phyloP scores from a whole-genome alignment of 176 grass and related monocot genomes.

The Paspalum notatum region DNA sequence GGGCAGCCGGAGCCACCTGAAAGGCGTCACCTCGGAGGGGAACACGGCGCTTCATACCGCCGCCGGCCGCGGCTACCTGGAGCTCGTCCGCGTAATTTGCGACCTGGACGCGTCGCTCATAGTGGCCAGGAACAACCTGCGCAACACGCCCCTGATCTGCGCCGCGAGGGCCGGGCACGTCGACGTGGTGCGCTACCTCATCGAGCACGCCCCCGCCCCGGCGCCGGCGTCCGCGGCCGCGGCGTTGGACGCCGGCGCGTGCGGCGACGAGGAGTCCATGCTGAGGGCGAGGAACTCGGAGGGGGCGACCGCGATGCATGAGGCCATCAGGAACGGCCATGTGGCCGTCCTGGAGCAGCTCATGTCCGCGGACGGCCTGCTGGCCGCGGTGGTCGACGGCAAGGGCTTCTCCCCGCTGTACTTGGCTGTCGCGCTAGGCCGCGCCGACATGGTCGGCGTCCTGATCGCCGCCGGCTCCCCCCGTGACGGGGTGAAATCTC shows the following conservation, averaged over 20 bases:
- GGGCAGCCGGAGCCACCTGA: conserved; percentile 13
- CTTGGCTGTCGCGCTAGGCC: conserved; percentile 39
- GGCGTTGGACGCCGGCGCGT: not conserved
- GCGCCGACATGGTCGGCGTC: conserved; percentile 20
- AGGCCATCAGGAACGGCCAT: conserved; percentile 38
- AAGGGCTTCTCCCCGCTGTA: conserved; percentile 44
- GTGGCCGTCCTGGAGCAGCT: conserved; percentile 19
- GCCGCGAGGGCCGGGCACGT: conserved; percentile 37
- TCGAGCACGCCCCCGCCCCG: not conserved
- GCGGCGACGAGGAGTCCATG: not conserved
- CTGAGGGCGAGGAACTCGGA: conserved; percentile 27
- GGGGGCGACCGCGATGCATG: conserved; percentile 43
- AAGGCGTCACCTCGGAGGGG: conserved; percentile 42
- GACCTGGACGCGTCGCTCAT: conserved; percentile 15
- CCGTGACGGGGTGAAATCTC: not conserved
- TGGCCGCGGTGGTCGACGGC: conserved; percentile 31
- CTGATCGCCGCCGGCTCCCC: conserved; percentile 10
- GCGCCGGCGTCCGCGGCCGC: not conserved
- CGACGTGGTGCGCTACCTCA: conserved; percentile 26
- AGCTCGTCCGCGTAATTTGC: conserved; percentile 23
- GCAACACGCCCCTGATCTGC: conserved; percentile 44
- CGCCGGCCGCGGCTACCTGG: conserved; percentile 27
- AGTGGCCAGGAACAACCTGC: conserved; percentile 14
- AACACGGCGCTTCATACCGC: conserved; percentile 39
- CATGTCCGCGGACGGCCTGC: not conserved